Evolutionary conservation across 306 rosid species (phyloP), one percentile per base, ranked within the genome.

Genomic region (Castanospermum australe): DNA sequence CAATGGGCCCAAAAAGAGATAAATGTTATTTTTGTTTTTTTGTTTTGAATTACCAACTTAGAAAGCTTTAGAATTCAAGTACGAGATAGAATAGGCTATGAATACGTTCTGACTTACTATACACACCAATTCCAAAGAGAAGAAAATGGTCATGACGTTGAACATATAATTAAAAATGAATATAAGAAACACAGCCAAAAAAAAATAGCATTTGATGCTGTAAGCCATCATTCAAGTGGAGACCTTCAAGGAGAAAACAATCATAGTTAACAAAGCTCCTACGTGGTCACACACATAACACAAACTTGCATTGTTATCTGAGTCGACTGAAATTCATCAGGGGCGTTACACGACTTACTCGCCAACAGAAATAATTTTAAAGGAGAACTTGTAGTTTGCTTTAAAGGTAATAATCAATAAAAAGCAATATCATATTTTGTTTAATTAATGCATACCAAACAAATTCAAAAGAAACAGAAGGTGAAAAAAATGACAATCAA

Each of bases 401-500:
- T 2, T 6, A 38, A 55, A 54, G 14, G 13, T 54, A 57, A 54
- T 39, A 20, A 64, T 11, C 62, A 59, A 68, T 21, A 13, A 63
- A 48, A 50, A n/a, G 9, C 21, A 21, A 45, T 24, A 10, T 39
- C 76, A 30, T 8, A 21, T 14, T 44, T 5, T 8, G 12, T 32
- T 39, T 20, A 38, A 30, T 62, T 6, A 54, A 33, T 33, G 64
- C 55, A 41, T 22, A 41, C 7, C 78, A 52, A 69, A 28, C 30
- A 39, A 32, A 61, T n/a, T 17, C 10, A 32, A 18, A 24, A 13
- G 4, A 30, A 2, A 15, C 14, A 2, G 75, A 60, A 57, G 67
- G 9, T 39, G 68, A 73, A 79, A 71, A 28, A 80, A 45, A 61
- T 56, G 57, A 79, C 11, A 82, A 50, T 22, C 2, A 10, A 55